Base-by-base conservation (phyloP, 257 asterid species). In the Solanum corneliomulleri region DNA sequence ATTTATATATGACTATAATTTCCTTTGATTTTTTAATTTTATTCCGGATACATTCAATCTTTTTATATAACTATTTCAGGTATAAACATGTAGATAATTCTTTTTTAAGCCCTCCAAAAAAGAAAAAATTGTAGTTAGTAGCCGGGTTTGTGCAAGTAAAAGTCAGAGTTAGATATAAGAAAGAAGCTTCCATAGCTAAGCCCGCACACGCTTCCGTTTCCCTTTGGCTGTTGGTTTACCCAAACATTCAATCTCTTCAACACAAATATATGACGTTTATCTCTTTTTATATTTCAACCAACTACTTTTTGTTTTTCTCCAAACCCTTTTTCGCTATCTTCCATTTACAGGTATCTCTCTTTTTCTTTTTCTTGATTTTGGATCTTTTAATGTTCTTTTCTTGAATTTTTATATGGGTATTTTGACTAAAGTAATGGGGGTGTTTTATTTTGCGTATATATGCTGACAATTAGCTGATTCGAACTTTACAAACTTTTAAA, bases 201-300 rank as follows among this genome's bases (percentile, higher is more conserved):
- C 5, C 45, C 12, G 18, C 45, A 85, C 87, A 85, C 87, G 82
- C 82, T 85, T 85, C 64, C 44, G 29, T 69, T 85, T 68, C 21
- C 21, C 18, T 25, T 85, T 33, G 84, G 88, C 72, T 68, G 84
- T 72, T 72, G 88, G 88, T 86, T 86, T 86, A 74, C 88, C 88
- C 11, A 49, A 72, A 8, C 29, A n/a, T 80, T 47, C 85, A 81
- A 47, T 49, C 21, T 29, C 44, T 18, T 27, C 56, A 31, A 15
- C 35, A 81, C 3, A 81, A 39, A 56, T 56, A 56, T 56, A 81
- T 49, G 45, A 81, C 85, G 69, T 81, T 49, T 49, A 16, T 33
- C 11, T 81, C 20, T 49, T 49, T 16, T 5, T 37, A 5, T 31
- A 29, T 49, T 81, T 81, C 29, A 49, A 78, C 33, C 33, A 7